phyloP scores from a whole-genome alignment of 768 basidiomycete species.

The Pulveroboletus sp. region DNA sequence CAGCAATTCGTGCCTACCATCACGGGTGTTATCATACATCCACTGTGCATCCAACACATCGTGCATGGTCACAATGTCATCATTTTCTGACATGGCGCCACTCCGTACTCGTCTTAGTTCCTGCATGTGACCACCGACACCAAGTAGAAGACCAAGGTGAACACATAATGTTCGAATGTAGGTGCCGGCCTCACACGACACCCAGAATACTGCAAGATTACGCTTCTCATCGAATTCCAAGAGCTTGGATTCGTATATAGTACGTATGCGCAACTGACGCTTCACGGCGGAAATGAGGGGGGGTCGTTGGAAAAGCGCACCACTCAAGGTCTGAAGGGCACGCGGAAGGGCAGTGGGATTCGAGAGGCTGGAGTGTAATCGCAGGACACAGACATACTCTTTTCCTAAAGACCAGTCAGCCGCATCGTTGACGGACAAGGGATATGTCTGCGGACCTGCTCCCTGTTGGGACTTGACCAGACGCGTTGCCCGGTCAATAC shows the following conservation, averaged over 20 bases:
- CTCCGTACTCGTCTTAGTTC: slow-evolving; percentile 91
- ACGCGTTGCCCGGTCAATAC: slow-evolving; percentile 96
- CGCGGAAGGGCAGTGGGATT: slow-evolving; percentile 85
- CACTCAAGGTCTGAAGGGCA: slow-evolving; percentile 93
- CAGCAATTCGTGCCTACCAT: slow-evolving; percentile 52
- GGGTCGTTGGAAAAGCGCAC: slow-evolving; percentile 97
- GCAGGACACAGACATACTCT: slow-evolving; percentile 96
- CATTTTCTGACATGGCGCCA: slow-evolving; percentile 96
- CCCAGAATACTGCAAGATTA: slow-evolving; percentile 97
- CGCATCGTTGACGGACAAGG: background rate
- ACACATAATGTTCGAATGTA: slow-evolving; percentile 96
- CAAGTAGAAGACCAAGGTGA: slow-evolving; percentile 88
- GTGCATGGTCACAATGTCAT: slow-evolving; percentile 99
- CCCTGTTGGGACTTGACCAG: slow-evolving; percentile 98
- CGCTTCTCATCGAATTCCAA: slow-evolving; percentile 97
- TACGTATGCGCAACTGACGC: slow-evolving; percentile 93
- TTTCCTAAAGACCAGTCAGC: slow-evolving; percentile 54
- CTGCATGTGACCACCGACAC: slow-evolving; percentile 99
- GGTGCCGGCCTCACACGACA: slow-evolving; percentile 97
- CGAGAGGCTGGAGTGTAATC: slow-evolving; percentile 79
- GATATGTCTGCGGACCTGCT: slow-evolving; percentile 59
- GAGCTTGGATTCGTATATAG: slow-evolving; percentile 93
- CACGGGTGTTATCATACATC: slow-evolving; percentile 95
- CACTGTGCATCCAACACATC: slow-evolving; percentile 99
- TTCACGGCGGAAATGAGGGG: slow-evolving; percentile 99